Base-by-base conservation (phyloP, 441 rosid genomes). In the Populus hybrid region DNA sequence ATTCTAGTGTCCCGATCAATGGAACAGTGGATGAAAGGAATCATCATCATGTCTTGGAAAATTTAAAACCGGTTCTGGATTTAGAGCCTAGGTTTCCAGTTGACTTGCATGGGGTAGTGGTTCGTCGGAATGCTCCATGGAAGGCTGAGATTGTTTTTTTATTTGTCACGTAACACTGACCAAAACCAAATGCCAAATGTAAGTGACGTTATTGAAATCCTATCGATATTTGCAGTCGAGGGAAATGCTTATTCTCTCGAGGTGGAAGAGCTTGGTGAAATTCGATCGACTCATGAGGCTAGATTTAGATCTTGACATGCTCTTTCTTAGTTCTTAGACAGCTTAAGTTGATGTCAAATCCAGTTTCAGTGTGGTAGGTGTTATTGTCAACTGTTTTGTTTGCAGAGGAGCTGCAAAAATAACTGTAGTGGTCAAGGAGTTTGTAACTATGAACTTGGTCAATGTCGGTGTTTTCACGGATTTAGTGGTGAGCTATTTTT, bases 391-490 rank as follows among this genome's bases (percentile, higher is more conserved):
- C 54, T 70, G 30, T 82, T 67, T 46, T 46, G 23, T 82, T 78
- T 83, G 84, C 89, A 95, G 98, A 88, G 76, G 70, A 82, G 77
- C 81, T 95, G 99, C 89, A 30, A 84, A 79, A 80, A 82, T 81
- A 87, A 88, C 73, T 94, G 98, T 77, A 89, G 89, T 73, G 93
- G 93, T 67, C 95, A 88, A 83, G 98, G 99, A 79, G 92, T 92
- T 74, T 95, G 98, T 82, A 95, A 94, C 82, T 84, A 64, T 82
- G 95, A 91, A 83, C 83, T 91, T 77, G 99, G 97, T 34, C 77
- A 86, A 32, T 95, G 99, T 59, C 82, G 92, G 30, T 94, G 98
- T 90, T 95, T 94, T 84, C 97, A 91, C 78, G 99, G 99, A 78
- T 94, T 73, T 79, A 85, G 70, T 61, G 98, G 98, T 91, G 42